phyloP scores from a whole-genome alignment of 257 asterid species.

The Solanum clarkiae region DNA sequence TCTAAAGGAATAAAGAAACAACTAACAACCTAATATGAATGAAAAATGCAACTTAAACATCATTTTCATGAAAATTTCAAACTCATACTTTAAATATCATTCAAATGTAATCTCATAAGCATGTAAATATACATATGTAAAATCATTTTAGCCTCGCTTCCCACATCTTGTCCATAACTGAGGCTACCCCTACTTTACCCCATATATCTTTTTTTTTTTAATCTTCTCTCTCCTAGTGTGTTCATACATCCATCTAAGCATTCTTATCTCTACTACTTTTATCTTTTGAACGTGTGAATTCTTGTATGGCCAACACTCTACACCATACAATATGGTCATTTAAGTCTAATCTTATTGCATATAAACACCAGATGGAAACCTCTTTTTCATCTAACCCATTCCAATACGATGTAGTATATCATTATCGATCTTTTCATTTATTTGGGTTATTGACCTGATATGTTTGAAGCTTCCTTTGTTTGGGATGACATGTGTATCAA shows the following conservation, averaged over 20 bases:
- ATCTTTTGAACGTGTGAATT: not conserved
- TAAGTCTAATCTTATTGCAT: not conserved
- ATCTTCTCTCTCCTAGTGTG: not conserved
- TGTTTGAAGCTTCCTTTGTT: not conserved
- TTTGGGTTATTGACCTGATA: not conserved
- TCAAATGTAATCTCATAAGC: too few species aligned
- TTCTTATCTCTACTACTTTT: not conserved
- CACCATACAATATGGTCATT: not conserved
- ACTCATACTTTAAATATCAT: too few species aligned
- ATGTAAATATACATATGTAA: too few species aligned
- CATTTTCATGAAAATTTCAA: too few species aligned
- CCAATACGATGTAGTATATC: not conserved
- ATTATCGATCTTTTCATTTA: not conserved
- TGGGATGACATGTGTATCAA: not conserved
- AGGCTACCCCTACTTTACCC: not conserved
- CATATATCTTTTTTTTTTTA: not conserved
- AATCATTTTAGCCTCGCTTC: not conserved
- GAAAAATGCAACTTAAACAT: too few species aligned
- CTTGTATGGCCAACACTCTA: not conserved
- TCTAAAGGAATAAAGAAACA: too few species aligned
- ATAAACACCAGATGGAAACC: not conserved
- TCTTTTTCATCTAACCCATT: not conserved
- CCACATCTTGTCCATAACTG: not conserved
- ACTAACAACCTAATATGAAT: too few species aligned
- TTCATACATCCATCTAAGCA: not conserved